Evolutionary conservation across 306 rosid species (phyloP).

Genomic region (Pyrus bretschneideri): DNA sequence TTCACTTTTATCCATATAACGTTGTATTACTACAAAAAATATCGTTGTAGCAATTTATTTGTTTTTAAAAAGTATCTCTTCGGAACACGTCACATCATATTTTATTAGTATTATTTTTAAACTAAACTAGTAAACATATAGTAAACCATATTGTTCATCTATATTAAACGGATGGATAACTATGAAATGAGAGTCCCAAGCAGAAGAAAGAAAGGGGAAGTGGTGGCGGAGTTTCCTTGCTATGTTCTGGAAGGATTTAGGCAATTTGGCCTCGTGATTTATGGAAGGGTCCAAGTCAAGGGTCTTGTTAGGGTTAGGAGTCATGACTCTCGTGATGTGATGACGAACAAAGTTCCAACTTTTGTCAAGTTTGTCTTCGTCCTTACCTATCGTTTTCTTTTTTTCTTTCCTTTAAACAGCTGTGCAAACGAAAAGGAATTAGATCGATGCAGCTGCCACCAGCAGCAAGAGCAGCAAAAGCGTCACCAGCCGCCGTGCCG

Average conservation of each 20-base stretch:
- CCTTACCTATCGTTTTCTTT: background rate
- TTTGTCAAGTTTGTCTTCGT: background rate
- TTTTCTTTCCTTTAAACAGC: background rate
- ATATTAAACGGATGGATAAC: no score
- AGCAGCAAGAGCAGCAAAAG: background rate
- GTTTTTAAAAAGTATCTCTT: no score
- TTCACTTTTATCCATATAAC: no score
- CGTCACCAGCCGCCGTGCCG: background rate
- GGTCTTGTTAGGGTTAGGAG: background rate
- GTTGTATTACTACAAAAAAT: no score
- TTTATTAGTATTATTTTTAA: no score
- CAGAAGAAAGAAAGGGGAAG: background rate
- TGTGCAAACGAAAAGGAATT: background rate
- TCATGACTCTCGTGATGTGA: background rate
- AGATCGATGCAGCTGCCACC: background rate
- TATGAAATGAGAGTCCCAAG: background rate
- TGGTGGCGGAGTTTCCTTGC: conserved; percentile 9
- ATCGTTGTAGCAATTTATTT: no score
- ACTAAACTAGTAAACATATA: no score
- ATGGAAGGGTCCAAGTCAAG: background rate
- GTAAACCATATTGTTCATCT: no score
- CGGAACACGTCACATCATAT: no score
- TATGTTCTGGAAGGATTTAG: conserved; percentile 1
- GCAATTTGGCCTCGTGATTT: background rate
- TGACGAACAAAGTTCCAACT: background rate